A percentile compares a stretch with the other conserved stretches of the same genome.
phyloP scores from a whole-genome alignment of 345 rosid species.

The Clarkia xantiana region DNA sequence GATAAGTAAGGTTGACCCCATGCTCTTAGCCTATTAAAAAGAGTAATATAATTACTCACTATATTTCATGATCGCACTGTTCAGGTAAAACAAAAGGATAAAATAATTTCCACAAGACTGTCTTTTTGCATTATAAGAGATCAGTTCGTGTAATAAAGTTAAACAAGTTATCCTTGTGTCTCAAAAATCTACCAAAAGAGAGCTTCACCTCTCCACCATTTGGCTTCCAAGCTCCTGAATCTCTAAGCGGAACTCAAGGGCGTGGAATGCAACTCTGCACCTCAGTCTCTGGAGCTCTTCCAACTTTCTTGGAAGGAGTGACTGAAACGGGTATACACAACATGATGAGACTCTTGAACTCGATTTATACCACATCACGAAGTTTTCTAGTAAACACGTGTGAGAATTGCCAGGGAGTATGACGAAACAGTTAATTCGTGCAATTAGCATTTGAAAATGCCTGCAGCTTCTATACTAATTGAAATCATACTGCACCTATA shows the following conservation, averaged over 20 bases:
- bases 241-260: slow-evolving; percentile 81
- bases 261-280: slow-evolving; percentile 94
- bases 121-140: slow-evolving; percentile 1
- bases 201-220: slow-evolving; percentile 73
- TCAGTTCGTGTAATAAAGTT: background rate
- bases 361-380: too few species aligned
- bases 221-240: slow-evolving; percentile 59
- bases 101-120: background rate
- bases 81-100: background rate
- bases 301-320: slow-evolving; percentile 71
- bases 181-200: slow-evolving; percentile 2
- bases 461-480: too few species aligned
- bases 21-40: slow-evolving; percentile 47
- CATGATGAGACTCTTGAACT: background rate
- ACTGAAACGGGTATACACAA: slow-evolving; percentile 28
- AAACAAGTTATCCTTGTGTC: background rate
- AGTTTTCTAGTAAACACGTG: too few species aligned
- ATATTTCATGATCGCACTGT: background rate
- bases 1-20: slow-evolving; percentile 73
- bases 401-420: too few species aligned
- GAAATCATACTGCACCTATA: too few species aligned
- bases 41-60: slow-evolving; percentile 2
- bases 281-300: slow-evolving; percentile 85
- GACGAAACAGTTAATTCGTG: too few species aligned
- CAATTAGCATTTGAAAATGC: too few species aligned